Evolutionary conservation across 371 early-diverging fungal genomes (phyloP), one percentile per base, ranked within the genome.

Genomic region (Mucor saturninus): DNA sequence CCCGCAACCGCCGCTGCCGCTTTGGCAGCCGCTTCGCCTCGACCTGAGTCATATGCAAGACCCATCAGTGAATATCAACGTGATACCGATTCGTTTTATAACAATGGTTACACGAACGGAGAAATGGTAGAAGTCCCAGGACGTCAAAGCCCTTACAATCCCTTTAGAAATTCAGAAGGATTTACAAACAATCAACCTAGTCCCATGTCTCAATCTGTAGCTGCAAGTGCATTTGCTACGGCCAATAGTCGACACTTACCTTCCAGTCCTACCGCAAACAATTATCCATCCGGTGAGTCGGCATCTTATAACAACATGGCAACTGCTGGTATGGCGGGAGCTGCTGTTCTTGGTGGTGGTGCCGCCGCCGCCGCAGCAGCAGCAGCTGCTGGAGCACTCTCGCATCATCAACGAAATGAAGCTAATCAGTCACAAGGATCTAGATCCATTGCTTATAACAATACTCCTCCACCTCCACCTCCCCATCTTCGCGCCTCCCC

Each of bases 71-170:
- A 69, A 38, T 56, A 62, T 13, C 69, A 65, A 21, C 39, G 58
- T 42, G 65, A 65, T 29, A 39, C 35, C 1, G 14, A 15, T 1
- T 49, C 59, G 7, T 21, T 56, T 15, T 40, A 59, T 9, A 40
- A 59, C 21, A 55, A 54, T 26, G 21, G 39, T 0, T 54, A 46
- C 9, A 52, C 53, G 2, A 45, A 37, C 42, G 51, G 56, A 38
- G 65, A 69, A 31, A 69, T 65, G 65, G 45, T 61, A 9, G 69
- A 69, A 29, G 39, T 69, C 0, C 51, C 48, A 38, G 46, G 35
- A 10, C 48, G 53, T 28, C 62, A 65, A 10, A 58, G 64, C 26
- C 66, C 77, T 1, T 71, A 69, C 40, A 78, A 78, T 49, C 79
- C 79, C 3, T 78, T 75, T 57, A 65, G 75, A 32, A 50, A 64